Evolutionary conservation across 2,329 filamentous ascomycete genomes (phyloP), one percentile per base, ranked within the genome.

Genomic region (Pestalotiopsis sp.): DNA sequence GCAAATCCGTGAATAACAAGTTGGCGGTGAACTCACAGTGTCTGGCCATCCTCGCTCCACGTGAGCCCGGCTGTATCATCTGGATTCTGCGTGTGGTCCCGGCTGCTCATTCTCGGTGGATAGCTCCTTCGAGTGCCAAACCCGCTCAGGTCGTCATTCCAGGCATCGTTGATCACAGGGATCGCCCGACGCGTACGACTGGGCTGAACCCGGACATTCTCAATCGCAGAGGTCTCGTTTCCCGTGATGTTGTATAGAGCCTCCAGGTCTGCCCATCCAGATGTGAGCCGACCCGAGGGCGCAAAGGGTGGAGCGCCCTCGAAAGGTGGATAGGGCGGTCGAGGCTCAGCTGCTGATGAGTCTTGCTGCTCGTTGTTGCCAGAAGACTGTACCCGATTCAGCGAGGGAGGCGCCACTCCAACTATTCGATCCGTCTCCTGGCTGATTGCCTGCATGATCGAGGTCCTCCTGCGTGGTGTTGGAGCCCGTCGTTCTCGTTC

Each of bases 1-100:
- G 14, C 31, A n/a, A 7, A 17, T 23, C 17, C 23, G 17, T 52
- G 45, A 14, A 36, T 52, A 3, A n/a, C 14, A 2, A n/a, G 5
- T 62, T 23, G 12, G 41, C 23, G 27, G 49, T 58, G 9, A 4
- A 81, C 89, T 85, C 78, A 91, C 89, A 91, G 74, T 25, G 80
- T 84, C 61, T 83, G 83, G 1, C 89, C 89, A 73, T 91, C 87
- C 45, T 87, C 84, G 71, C 87, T 90, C 89, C 89, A 91, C 25
- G 85, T 82, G 72, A 90, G 78, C 1, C 89, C 89, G 12, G 88
- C 87, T 1, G 89, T 91, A 66, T 90, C 88, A 63, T 88, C 85
- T 3, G 84, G 81, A 56, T 84, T 82, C 12, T 85, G 82, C 1
- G 80, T 80, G 66, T 83, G 80, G 31, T 83, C 77, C n/a, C 76